Percentiles rank a stretch among this genome's conserved stretches.
Conservation (phyloP, 441 rosid genomes). For the Jatropha multifida region DNA sequence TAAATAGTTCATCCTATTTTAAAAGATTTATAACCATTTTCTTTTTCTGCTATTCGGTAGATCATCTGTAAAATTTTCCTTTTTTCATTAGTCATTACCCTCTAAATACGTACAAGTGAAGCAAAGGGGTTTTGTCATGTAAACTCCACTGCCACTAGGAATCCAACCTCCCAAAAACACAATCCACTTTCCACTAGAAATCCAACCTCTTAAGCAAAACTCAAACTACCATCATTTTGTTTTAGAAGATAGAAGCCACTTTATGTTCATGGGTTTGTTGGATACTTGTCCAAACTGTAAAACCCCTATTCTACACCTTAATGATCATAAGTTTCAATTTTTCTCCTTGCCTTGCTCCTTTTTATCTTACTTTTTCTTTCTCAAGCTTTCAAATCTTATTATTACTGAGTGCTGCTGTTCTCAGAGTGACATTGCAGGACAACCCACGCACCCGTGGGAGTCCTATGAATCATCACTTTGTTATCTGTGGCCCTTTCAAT, state of each 20-base stretch:
- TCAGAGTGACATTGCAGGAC: slow-evolving; percentile 29
- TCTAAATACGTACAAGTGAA: slow-evolving; percentile 13
- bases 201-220: slow-evolving; percentile 36
- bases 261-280: slow-evolving; percentile 32
- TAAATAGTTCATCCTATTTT: not conserved
- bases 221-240: slow-evolving; percentile 44
- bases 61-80: no score
- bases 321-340: slow-evolving; percentile 33
- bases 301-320: slow-evolving; percentile 34
- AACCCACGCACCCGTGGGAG: slow-evolving; percentile 38
- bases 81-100: not conserved
- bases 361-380: slow-evolving; percentile 26
- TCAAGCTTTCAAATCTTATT: slow-evolving; percentile 42
- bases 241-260: slow-evolving; percentile 44
- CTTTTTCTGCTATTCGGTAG: not conserved
- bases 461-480: slow-evolving; percentile 41
- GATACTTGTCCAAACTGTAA: slow-evolving; percentile 30
- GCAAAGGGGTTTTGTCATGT: slow-evolving; percentile 11
- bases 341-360: not conserved
- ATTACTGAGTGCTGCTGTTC: slow-evolving; percentile 29
- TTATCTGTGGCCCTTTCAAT: slow-evolving; percentile 15
- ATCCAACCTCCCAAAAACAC: slow-evolving; percentile 10
- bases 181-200: slow-evolving; percentile 31
- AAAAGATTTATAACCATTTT: not conserved
- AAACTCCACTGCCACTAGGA: slow-evolving; percentile 10